These are phyloP conservation scores for Ammopiptanthus mongolicus DNA, from an alignment of 306 rosid genomes.

Conservation along the genomic window DNA sequence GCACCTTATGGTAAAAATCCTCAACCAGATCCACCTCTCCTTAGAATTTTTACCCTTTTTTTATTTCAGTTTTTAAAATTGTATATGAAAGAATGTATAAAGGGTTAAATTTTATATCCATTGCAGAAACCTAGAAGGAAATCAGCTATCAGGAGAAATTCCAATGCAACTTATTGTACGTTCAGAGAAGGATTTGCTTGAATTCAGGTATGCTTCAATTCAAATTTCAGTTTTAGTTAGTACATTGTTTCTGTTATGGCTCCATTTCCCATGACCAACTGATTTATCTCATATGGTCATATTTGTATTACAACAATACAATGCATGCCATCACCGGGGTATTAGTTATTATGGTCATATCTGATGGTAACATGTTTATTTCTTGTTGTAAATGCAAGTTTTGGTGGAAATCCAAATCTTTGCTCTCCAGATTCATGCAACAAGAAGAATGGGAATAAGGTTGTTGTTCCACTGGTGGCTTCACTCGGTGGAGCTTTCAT, in stretches of 20 bases:
- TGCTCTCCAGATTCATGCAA: constrained; percentile 42
- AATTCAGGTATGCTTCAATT: constrained; percentile 23
- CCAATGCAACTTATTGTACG: constrained; percentile 21
- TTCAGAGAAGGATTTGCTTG: constrained; percentile 15
- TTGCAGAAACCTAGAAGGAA: constrained; percentile 36
- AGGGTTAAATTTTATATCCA: background rate
- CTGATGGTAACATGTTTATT: background rate
- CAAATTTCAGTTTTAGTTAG: background rate
- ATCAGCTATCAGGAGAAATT: constrained; percentile 34
- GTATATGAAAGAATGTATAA: background rate
- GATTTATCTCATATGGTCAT: background rate
- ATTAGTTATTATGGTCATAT: too few relatives aligned
- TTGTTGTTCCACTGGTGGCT: constrained; percentile 39
- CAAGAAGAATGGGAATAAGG: background rate
- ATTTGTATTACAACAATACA: background rate
- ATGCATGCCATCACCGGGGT: background rate
- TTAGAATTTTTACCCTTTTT: background rate
- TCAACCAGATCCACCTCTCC: background rate
- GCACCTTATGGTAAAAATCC: background rate
- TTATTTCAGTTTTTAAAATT: background rate
- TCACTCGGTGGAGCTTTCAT: constrained; percentile 44
- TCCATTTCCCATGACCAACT: background rate
- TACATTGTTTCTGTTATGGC: background rate
- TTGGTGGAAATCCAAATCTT: constrained; percentile 40
- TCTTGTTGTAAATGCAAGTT: constrained; percentile 25